Evolutionary conservation across 805 yeast genomes (phyloP), one percentile per base, ranked within the genome.

Genomic region (Dipodascopsis uninucleata): DNA sequence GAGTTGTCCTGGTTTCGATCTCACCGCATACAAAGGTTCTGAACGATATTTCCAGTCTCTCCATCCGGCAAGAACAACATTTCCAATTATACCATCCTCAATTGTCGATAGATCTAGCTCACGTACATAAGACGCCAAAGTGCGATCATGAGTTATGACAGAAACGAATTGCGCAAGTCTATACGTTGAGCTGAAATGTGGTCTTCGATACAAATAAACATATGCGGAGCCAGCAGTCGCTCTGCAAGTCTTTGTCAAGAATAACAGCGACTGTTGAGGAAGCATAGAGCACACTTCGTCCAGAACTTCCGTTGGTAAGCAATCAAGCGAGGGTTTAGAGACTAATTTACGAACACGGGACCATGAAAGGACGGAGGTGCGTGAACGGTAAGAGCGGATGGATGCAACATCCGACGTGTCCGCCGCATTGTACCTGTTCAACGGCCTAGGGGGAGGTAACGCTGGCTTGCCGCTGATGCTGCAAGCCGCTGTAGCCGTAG

Each of bases 21-120:
- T 44, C 12, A 37, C 33, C 52, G 48, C 46, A 35, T 50, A 51
- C 18, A 51, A 34, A 1, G 90, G 85, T 63, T 82, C 88, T 40
- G 75, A 76, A 50, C 85, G 74, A 58, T 74, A 81, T 58, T 85
- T 82, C 95, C 95, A 87, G 62, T 87, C 96, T 60, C 96, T 73
- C 96, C 96, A 87, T 7, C 90, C 82, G 0, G 95, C 95, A 39
- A 75, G 64, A 31, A 53, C 51, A 20, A 35, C 40, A 17, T 39
- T 28, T 14, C 51, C 58, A 10, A 33, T 39, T 16, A 46, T 22
- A 28, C 56, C 26, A 31, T 41, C 21, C 43, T 58, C 48, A 60
- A 74, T 45, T 3, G 59, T 61, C 0, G 89, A 79, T 21, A 87
- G 61, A 59, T 87, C 85, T 33, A 87, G 59, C 0, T 56, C 47